These are phyloP conservation scores for Paracoccidioides brasiliensis DNA, from an alignment of 2,329 filamentous ascomycete species.

Conservation along the genomic window DNA sequence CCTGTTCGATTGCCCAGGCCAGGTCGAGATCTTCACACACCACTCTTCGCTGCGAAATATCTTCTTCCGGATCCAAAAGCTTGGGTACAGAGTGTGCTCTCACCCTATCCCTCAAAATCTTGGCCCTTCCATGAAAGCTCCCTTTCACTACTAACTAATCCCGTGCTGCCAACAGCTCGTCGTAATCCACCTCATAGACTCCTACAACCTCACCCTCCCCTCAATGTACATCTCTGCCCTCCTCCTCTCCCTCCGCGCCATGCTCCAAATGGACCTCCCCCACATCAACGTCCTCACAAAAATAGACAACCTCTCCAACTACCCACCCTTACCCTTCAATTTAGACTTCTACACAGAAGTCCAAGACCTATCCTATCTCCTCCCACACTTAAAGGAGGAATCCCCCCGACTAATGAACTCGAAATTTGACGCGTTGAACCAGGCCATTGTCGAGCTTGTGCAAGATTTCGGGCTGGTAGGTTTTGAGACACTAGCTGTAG, in stretches of 20 bases:
- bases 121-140: background rate
- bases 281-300: slow-evolving; percentile 95
- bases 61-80: slow-evolving; percentile 77
- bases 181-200: slow-evolving; percentile 85
- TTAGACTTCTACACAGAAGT: slow-evolving; percentile 97
- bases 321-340: slow-evolving; percentile 81
- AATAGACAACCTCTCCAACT: slow-evolving; percentile 83
- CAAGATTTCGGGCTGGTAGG: slow-evolving; percentile 80
- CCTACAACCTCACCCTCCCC: slow-evolving; percentile 81
- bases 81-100: slow-evolving; percentile 71
- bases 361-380: slow-evolving; percentile 74
- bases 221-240: slow-evolving; percentile 92
- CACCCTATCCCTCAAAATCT: slow-evolving; percentile 6
- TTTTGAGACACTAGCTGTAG: slow-evolving; percentile 88
- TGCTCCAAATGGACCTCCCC: slow-evolving; percentile 96
- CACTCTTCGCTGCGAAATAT: slow-evolving; percentile 86
- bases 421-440: slow-evolving; percentile 76
- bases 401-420: slow-evolving; percentile 53
- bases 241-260: slow-evolving; percentile 81
- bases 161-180: slow-evolving; percentile 53
- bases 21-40: slow-evolving; percentile 94
- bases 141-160: slow-evolving; percentile 5
- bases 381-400: slow-evolving; percentile 69
- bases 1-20: slow-evolving; percentile 89
- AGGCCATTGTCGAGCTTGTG: slow-evolving; percentile 73